phyloP scores from a whole-genome alignment of 1,139 yeast species.

The Yamadazyma dendronema region DNA sequence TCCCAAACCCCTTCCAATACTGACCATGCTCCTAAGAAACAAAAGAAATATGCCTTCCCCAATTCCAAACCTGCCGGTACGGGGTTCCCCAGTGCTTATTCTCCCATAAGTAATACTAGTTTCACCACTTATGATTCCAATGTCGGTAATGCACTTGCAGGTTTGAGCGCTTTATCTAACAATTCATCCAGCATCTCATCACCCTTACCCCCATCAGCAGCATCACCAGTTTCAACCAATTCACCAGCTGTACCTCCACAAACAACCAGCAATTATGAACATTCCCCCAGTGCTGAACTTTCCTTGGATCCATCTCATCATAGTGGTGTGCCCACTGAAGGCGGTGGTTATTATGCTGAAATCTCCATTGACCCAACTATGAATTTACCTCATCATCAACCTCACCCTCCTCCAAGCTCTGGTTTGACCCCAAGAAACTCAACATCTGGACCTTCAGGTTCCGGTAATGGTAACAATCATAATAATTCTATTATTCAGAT shows the following conservation, averaged over 20 bases:
- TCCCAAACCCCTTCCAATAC: conserved; percentile 6
- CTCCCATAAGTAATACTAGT: conserved; percentile 37
- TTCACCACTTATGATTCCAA: conserved; percentile 46
- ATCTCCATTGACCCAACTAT: conserved; percentile 48
- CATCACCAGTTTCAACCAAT: conserved; percentile 25
- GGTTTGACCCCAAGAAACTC: conserved; percentile 39
- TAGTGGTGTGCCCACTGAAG: conserved; percentile 27
- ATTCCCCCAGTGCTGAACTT: conserved; percentile 28
- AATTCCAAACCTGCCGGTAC: conserved; percentile 19
- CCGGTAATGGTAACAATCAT: conserved; percentile 17
- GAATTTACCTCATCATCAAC: conserved; percentile 47
- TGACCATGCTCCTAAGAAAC: conserved; percentile 18
- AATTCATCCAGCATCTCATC: conserved; percentile 35
- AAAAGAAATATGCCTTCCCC: conserved; percentile 22
- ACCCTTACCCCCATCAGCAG: conserved; percentile 25
- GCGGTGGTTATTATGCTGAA: conserved; percentile 50
- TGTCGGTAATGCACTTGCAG: conserved; percentile 46
- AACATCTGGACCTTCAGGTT: conserved; percentile 17
- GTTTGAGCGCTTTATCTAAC: conserved; percentile 44
- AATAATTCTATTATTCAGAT: conserved; percentile 47
- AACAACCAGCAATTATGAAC: conserved; percentile 26
- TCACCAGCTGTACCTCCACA: conserved; percentile 22
- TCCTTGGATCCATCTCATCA: conserved; percentile 38
- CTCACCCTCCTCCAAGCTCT: conserved; percentile 35
- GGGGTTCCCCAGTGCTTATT: conserved; percentile 33